phyloP scores from a whole-genome alignment of 208 protist genomes.

The Willaertia magna region DNA sequence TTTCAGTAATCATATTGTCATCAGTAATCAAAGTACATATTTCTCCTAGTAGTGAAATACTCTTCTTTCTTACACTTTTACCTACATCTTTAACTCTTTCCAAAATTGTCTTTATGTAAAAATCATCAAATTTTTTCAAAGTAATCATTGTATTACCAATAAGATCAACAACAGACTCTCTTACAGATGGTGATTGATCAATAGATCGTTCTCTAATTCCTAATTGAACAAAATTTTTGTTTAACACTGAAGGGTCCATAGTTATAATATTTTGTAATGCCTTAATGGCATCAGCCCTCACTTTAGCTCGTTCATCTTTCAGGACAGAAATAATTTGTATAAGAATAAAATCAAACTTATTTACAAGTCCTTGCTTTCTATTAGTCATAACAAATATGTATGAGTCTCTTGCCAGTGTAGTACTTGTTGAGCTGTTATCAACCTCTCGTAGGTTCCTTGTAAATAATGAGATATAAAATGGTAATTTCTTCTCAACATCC shows the following conservation, averaged over 20 bases:
- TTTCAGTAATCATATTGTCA: not conserved
- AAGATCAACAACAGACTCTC: not conserved
- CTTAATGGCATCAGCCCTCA: not conserved
- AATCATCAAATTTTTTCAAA: not conserved
- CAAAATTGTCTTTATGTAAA: not conserved
- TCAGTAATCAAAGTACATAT: not conserved
- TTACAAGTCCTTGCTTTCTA: not conserved
- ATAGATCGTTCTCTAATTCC: not conserved
- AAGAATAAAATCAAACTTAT: not conserved
- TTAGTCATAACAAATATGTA: not conserved
- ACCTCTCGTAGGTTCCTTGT: not conserved
- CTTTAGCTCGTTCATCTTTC: not conserved
- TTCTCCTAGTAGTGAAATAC: not conserved
- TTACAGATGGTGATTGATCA: not conserved
- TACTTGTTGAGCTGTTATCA: not conserved
- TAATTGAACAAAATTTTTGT: not conserved
- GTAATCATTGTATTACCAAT: not conserved
- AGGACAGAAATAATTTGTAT: not conserved
- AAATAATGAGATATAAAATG: not conserved
- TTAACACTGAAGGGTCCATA: not conserved
- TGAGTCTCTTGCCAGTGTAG: not conserved
- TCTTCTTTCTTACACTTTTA: not conserved
- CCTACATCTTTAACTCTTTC: not conserved
- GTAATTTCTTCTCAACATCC: not conserved
- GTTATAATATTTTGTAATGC: not conserved